Percentiles rank a stretch among this genome's conserved stretches.
Conservation (phyloP, 2,329 filamentous ascomycete species). For the Pezicula neosporulosa region DNA sequence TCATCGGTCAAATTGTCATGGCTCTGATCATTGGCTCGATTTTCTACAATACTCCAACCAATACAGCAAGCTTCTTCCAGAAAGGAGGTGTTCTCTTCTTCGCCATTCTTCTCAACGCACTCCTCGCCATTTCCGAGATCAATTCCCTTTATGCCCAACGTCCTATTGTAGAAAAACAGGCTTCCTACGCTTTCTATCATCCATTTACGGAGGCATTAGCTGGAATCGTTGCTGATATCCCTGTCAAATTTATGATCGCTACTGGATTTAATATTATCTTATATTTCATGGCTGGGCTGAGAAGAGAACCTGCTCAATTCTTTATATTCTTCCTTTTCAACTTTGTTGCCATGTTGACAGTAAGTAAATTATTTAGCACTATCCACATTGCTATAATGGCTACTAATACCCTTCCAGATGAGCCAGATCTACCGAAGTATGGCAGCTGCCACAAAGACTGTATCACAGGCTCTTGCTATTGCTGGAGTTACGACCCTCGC, state of each 20-base stretch:
- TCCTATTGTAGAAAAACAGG: constrained; percentile 88
- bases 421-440: constrained; percentile 68
- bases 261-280: constrained; percentile 76
- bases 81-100: constrained; percentile 67
- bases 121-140: constrained; percentile 61
- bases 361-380: constrained; percentile 44
- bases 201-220: constrained; percentile 84
- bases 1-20: constrained; percentile 40
- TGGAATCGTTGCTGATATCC: constrained; percentile 82
- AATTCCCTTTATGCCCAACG: constrained; percentile 78
- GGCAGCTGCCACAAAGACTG: constrained; percentile 69
- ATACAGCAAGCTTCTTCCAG: constrained; percentile 56
- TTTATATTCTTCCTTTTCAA: constrained; percentile 66
- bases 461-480: constrained; percentile 62
- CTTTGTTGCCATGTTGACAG: constrained; percentile 46
- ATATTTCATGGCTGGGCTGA: constrained; percentile 83
- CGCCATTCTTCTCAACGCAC: constrained; percentile 65
- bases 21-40: constrained; percentile 61
- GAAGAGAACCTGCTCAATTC: constrained; percentile 64
- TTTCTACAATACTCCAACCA: constrained; percentile 56
- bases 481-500: constrained; percentile 46
- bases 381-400: constrained; percentile 51
- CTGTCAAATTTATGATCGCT: constrained; percentile 73
- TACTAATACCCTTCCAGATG: constrained; percentile 70
- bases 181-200: constrained; percentile 84